These are phyloP conservation scores for Coniochaeta ligniaria DNA, from an alignment of 2,329 filamentous ascomycete genomes.

Conservation along the genomic window DNA sequence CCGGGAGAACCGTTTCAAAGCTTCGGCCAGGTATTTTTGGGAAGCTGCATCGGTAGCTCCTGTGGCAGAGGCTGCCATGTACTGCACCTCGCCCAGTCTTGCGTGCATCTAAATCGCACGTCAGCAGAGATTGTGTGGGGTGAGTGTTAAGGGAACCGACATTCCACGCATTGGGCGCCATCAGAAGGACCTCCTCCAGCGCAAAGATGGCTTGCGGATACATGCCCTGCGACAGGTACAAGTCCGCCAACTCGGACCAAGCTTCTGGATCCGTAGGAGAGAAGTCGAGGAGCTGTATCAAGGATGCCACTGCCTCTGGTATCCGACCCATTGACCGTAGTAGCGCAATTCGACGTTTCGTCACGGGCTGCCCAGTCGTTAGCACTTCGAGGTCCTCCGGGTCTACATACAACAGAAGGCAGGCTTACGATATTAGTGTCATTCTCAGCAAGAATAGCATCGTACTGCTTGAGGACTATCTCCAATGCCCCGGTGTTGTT, in stretches of 20 bases:
- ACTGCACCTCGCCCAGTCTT: constrained; percentile 74
- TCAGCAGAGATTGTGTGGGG: not conserved
- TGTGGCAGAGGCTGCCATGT: constrained; percentile 53
- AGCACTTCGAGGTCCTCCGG: constrained; percentile 15
- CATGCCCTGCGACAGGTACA: constrained; percentile 75
- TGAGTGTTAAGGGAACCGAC: constrained; percentile 40
- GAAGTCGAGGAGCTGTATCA: constrained; percentile 71
- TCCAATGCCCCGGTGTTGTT: constrained; percentile 58
- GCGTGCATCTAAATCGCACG: constrained; percentile 66
- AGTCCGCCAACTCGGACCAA: constrained; percentile 84
- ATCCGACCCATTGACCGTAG: constrained; percentile 65
- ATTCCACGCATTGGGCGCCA: constrained; percentile 92
- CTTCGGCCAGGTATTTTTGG: constrained; percentile 56
- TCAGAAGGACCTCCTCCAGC: constrained; percentile 81
- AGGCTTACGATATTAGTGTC: constrained; percentile 66
- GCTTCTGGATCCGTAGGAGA: constrained; percentile 87
- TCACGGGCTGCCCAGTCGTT: constrained; percentile 55
- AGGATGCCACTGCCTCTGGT: constrained; percentile 64
- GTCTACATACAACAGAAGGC: constrained; percentile 20
- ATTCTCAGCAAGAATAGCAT: constrained; percentile 65
- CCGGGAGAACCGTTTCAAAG: constrained; percentile 78
- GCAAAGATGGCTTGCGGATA: constrained; percentile 81
- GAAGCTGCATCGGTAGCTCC: constrained; percentile 28
- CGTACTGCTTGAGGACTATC: constrained; percentile 68
- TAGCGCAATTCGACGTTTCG: constrained; percentile 77